These are phyloP conservation scores for Actinomortierella wolfii DNA, from an alignment of 371 early-diverging fungal species.

Conservation along the genomic window DNA sequence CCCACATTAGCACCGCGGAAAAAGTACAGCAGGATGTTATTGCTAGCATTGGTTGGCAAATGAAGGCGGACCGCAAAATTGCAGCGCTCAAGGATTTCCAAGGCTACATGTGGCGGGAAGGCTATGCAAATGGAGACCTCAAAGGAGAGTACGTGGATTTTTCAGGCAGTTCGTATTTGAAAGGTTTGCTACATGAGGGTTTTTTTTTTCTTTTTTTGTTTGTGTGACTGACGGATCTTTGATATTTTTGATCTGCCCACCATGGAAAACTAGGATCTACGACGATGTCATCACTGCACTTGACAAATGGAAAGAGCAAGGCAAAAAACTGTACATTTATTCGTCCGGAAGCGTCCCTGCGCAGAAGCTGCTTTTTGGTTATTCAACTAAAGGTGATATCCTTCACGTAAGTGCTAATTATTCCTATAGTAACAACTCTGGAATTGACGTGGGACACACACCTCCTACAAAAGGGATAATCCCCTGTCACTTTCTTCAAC, in stretches of 20 bases:
- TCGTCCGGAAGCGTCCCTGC: conserved; percentile 93
- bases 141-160: conserved; percentile 68
- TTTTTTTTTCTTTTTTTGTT: background rate
- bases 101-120: conserved; percentile 93
- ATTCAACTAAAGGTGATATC: conserved; percentile 84
- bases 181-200: background rate
- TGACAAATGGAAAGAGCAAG: conserved; percentile 64
- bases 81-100: conserved; percentile 91
- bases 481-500: background rate
- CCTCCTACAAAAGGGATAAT: background rate
- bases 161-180: background rate
- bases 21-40: conserved; percentile 65
- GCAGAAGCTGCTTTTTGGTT: conserved; percentile 89
- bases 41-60: conserved; percentile 79
- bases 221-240: background rate
- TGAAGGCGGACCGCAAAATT: conserved; percentile 84
- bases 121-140: conserved; percentile 78
- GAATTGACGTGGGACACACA: too few relatives aligned
- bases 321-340: conserved; percentile 84
- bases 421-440: too few relatives aligned
- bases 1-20: conserved; percentile 48
- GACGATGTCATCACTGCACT: conserved; percentile 84
- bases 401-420: conserved; percentile 51
- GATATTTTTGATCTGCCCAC: background rate
- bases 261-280: conserved; percentile 67